Evolutionary conservation across 2,329 filamentous ascomycete species (phyloP).

Genomic region (Stemphylium beticola): DNA sequence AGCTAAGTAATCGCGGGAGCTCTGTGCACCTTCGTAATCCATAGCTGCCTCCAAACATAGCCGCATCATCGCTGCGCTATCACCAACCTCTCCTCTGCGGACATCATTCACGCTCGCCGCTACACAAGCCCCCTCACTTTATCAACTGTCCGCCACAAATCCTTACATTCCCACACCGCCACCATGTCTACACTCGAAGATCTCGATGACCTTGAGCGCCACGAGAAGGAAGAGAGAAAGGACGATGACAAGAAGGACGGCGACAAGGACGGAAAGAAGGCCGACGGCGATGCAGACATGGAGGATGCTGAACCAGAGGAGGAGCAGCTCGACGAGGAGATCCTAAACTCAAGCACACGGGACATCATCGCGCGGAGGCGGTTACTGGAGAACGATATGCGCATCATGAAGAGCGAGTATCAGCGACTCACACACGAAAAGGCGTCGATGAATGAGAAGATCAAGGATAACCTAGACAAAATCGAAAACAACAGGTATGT

Average conservation of each 20-base stretch:
- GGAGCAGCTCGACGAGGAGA: conserved; percentile 89
- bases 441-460: conserved; percentile 95
- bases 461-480: conserved; percentile 98
- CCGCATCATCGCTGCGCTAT: conserved; percentile 26
- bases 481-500: conserved; percentile 96
- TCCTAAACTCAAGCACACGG: conserved; percentile 88
- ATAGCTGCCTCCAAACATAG: conserved; percentile 44
- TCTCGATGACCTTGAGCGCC: conserved; percentile 85
- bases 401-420: conserved; percentile 98
- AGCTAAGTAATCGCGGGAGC: conserved; percentile 14
- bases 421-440: conserved; percentile 95
- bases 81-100: conserved; percentile 11
- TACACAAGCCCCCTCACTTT: background rate
- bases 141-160: background rate
- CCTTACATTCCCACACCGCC: conserved; percentile 31
- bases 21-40: conserved; percentile 41
- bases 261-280: conserved; percentile 62
- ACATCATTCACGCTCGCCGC: conserved; percentile 2
- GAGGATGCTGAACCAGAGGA: conserved; percentile 73
- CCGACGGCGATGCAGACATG: conserved; percentile 85
- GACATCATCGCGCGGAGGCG: conserved; percentile 91
- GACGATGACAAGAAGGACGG: conserved; percentile 60
- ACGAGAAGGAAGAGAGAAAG: conserved; percentile 74
- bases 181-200: conserved; percentile 90
- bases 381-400: conserved; percentile 93